Conservation (phyloP, 2,329 filamentous ascomycete species). For the Orbilia javanica region DNA sequence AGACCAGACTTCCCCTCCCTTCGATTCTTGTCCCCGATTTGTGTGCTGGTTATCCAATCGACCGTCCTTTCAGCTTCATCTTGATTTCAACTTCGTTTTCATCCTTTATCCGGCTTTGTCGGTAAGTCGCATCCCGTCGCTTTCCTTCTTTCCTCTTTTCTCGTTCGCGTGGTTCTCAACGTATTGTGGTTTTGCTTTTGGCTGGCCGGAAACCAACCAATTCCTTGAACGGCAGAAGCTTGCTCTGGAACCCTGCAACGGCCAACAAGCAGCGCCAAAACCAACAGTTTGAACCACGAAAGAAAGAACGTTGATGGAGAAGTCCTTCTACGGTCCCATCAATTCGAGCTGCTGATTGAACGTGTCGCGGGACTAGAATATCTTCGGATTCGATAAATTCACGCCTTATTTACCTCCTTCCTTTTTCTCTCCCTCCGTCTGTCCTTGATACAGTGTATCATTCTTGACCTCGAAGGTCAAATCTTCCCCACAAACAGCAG, state of each 20-base stretch:
- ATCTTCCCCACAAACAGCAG: slow-evolving; percentile 12
- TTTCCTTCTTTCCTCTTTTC: not conserved
- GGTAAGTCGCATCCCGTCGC: slow-evolving; percentile 53
- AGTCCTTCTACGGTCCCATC: not conserved
- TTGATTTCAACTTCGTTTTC: not conserved
- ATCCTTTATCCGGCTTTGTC: not conserved
- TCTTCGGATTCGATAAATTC: slow-evolving; percentile 30
- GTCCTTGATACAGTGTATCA: slow-evolving; percentile 29
- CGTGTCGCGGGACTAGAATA: slow-evolving; percentile 32
- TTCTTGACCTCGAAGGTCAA: slow-evolving; percentile 46
- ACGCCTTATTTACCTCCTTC: slow-evolving; percentile 25
- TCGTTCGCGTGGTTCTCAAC: slow-evolving; percentile 42
- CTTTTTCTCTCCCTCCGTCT: slow-evolving; percentile 2
- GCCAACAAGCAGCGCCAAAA: slow-evolving; percentile 24
- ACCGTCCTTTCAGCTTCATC: slow-evolving; percentile 23
- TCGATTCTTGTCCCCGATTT: slow-evolving; percentile 42
- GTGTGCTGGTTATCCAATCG: slow-evolving; percentile 55
- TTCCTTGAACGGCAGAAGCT: slow-evolving; percentile 19
- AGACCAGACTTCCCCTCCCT: slow-evolving; percentile 27
- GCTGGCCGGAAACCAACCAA: slow-evolving; percentile 33
- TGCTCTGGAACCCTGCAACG: slow-evolving; percentile 32
- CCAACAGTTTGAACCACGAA: slow-evolving; percentile 13
- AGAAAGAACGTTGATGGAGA: not conserved
- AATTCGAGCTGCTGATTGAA: slow-evolving; percentile 27
- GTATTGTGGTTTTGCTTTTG: slow-evolving; percentile 50